Percentiles rank a stretch among this genome's conserved stretches.
Evolutionary conservation across 164 flowering plant species (phyloP).

Genomic region (Magnolia kwangsiensis): DNA sequence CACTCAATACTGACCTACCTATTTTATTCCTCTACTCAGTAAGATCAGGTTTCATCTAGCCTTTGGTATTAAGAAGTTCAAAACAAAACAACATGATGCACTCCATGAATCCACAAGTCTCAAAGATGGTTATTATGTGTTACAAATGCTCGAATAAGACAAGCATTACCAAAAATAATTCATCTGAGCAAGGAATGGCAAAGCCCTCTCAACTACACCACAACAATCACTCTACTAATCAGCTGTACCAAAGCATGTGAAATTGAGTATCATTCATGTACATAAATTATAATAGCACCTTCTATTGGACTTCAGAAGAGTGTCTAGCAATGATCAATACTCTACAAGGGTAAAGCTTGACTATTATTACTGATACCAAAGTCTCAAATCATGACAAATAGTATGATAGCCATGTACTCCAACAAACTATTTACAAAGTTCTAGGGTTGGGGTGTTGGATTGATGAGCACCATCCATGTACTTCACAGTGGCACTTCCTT

Average conservation of each 20-base stretch:
- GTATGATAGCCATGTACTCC: neutral
- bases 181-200: no score
- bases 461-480: neutral
- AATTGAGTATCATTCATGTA: neutral
- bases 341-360: neutral
- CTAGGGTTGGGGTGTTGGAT: neutral
- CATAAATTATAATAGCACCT: neutral
- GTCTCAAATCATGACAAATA: neutral
- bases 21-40: neutral
- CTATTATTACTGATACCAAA: neutral
- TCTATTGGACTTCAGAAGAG: neutral
- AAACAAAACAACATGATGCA: no score
- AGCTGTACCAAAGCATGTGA: neutral
- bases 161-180: no score
- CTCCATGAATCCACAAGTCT: no score
- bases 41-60: neutral
- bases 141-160: no score
- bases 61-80: neutral
- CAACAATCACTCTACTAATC: neutral
- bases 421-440: neutral
- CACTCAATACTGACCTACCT: neutral
- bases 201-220: neutral
- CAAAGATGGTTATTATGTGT: no score
- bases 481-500: neutral
- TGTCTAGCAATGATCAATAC: neutral